Base-by-base conservation (phyloP, 1,284 basidiomycete species). In the Limonomyces culmigenus region DNA sequence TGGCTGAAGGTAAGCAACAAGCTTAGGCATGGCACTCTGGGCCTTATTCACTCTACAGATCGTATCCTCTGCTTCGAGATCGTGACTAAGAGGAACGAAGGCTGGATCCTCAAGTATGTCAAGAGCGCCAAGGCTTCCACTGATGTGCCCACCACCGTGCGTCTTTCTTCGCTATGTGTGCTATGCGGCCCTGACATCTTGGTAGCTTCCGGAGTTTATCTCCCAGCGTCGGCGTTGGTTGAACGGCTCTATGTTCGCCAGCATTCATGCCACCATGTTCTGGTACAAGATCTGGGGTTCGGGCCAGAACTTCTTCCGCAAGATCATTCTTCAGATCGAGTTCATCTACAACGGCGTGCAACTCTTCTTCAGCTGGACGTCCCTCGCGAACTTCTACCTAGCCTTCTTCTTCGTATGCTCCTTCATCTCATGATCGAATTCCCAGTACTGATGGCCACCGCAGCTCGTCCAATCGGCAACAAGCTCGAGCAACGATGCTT, bases 61-160 rank as follows among this genome's bases (percentile, higher is more conserved):
- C 85, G 93, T 49, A 96, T 97, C 43, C 61, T 95, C 32, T 97
- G 92, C 56, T 98, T 95, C 57, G 93, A 97, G 58, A 86, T 98
- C 35, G 87, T 96, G 35, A 92, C 91, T 3, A 97, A 96, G 66
- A 83, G 83, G 51, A 60, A 60, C 18, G 79, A 84, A 51, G 76
- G 71, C 32, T 85, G 80, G 81, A 65, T 30, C 41, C 60, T 91
- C 45, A 84, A 81, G 58, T 92, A 92, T 50, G 85, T 91, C 53
- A 91, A 92, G 63, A 79, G 76, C 40, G 87, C 88, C 18, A 87
- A 89, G 51, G 87, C 86, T 2, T 64, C 80, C 2, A 91, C 87
- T 19, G 86, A 91, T 55, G 84, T 89, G 4, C 87, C 86, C 18
- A 73, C 75, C n/a, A 63, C 68, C 19, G 75, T 79, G 35, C 39